These are phyloP conservation scores for Pittosporum tobira DNA, from an alignment of 129 eudicot genomes.

Conservation along the genomic window DNA sequence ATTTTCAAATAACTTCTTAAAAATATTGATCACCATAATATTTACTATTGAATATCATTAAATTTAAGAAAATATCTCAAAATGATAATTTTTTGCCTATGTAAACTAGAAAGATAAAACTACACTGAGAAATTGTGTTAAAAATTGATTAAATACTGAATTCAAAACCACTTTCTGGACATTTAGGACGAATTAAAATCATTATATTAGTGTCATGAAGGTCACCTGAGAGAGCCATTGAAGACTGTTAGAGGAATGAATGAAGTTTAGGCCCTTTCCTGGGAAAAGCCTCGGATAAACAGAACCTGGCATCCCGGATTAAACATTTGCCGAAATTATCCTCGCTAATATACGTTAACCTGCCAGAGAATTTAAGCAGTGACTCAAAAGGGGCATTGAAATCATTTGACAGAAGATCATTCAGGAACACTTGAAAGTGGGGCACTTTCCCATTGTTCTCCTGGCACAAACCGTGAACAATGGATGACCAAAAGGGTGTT, in stretches of 20 bases:
- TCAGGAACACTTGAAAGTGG: slow-evolving; percentile 25
- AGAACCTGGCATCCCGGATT: slow-evolving; percentile 20
- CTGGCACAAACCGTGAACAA: neutral
- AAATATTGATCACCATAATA: too few relatives aligned
- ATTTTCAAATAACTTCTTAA: too few relatives aligned
- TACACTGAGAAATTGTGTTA: too few relatives aligned
- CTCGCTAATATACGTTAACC: neutral
- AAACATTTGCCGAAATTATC: slow-evolving; percentile 8
- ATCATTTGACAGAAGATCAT: slow-evolving; percentile 22
- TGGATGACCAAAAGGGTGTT: slow-evolving; percentile 14
- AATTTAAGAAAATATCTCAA: too few relatives aligned
- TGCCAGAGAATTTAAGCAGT: slow-evolving; percentile 9
- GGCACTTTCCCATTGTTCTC: neutral
- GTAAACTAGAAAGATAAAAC: too few relatives aligned
- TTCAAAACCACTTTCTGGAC: too few relatives aligned
- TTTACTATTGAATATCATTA: too few relatives aligned
- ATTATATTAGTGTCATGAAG: too few relatives aligned
- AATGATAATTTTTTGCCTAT: too few relatives aligned
- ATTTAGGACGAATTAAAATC: too few relatives aligned
- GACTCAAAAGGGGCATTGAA: slow-evolving; percentile 20
- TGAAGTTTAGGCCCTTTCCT: slow-evolving; percentile 17
- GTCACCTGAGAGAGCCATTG: slow-evolving; percentile 31
- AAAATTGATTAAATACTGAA: too few relatives aligned
- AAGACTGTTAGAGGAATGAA: slow-evolving; percentile 21
- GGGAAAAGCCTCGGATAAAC: slow-evolving; percentile 26